phyloP scores from a whole-genome alignment of 129 eudicot species.

The Oenanthe sinensis region DNA sequence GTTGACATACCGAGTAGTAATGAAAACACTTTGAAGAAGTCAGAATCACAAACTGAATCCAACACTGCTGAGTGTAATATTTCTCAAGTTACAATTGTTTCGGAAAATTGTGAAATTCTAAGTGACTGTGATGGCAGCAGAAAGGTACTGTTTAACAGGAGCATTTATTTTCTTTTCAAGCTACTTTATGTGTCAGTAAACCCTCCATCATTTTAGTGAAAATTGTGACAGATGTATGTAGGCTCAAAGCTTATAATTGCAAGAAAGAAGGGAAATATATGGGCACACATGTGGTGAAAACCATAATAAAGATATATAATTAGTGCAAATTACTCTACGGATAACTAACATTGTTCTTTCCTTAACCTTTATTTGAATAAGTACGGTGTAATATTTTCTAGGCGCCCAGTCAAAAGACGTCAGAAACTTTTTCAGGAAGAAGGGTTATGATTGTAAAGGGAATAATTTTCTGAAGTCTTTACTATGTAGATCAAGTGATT shows the following conservation, averaged over 20 bases:
- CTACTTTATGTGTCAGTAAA: no score
- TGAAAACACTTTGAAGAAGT: constrained; percentile 17
- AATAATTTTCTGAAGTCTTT: neutral
- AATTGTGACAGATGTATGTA: no score
- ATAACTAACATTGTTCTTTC: no score
- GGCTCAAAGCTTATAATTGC: no score
- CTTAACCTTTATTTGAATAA: no score
- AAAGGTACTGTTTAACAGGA: constrained; percentile 25
- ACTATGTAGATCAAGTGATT: neutral
- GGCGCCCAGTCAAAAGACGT: neutral
- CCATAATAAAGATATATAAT: no score
- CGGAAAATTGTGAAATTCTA: constrained; percentile 26
- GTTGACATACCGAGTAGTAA: constrained; percentile 22
- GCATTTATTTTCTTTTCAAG: no score
- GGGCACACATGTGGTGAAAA: no score
- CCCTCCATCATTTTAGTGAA: no score
- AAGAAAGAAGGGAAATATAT: no score
- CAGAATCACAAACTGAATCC: constrained; percentile 15
- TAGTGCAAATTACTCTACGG: no score
- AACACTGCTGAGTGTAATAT: constrained; percentile 11
- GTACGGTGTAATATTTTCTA: no score
- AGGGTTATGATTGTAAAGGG: neutral
- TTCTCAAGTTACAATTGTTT: constrained; percentile 19
- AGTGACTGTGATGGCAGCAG: constrained; percentile 21
- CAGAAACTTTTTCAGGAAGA: neutral